A percentile compares a stretch with the other conserved stretches of the same genome.
Evolutionary conservation across 352 stramenopile species (phyloP).

Genomic region (Discostella stelligera): DNA sequence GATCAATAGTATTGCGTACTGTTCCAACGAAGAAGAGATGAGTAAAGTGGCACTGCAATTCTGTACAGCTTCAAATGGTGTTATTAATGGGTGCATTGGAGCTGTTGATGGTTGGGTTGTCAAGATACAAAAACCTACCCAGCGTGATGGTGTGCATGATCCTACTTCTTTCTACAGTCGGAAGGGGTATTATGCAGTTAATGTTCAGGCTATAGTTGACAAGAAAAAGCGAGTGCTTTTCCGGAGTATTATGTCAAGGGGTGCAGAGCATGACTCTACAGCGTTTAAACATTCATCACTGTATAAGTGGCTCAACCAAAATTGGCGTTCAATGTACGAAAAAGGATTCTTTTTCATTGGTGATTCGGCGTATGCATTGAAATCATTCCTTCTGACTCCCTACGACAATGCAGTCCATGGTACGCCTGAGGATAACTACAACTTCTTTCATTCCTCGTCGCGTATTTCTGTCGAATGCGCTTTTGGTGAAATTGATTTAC

Average conservation of each 20-base stretch:
- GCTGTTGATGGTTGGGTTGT: constrained; percentile 34
- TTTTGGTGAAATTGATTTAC: constrained; percentile 30
- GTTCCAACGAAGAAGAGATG: constrained; percentile 17
- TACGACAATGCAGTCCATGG: constrained; percentile 41
- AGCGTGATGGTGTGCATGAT: constrained; percentile 11
- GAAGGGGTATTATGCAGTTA: constrained; percentile 37
- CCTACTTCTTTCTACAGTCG: constrained; percentile 28
- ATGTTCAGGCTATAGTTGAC: constrained; percentile 32
- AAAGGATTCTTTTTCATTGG: constrained; percentile 40
- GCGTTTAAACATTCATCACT: constrained; percentile 36
- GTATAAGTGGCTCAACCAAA: constrained; percentile 22
- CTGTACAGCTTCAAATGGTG: constrained; percentile 3
- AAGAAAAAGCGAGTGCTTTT: constrained; percentile 29
- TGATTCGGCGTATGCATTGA: constrained; percentile 34
- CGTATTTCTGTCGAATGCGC: constrained; percentile 35
- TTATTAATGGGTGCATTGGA: constrained; percentile 24
- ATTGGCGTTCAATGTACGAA: constrained; percentile 9
- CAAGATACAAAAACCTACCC: constrained; percentile 10
- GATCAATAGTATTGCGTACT: constrained; percentile 29
- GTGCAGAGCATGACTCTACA: constrained; percentile 43
- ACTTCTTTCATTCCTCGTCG: not conserved
- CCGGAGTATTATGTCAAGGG: constrained; percentile 11
- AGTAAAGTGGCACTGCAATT: constrained; percentile 25
- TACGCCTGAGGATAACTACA: constrained; percentile 34
- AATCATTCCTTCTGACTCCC: constrained; percentile 31